Base-by-base conservation (phyloP, 306 rosid species). In the Dryas drummondii region DNA sequence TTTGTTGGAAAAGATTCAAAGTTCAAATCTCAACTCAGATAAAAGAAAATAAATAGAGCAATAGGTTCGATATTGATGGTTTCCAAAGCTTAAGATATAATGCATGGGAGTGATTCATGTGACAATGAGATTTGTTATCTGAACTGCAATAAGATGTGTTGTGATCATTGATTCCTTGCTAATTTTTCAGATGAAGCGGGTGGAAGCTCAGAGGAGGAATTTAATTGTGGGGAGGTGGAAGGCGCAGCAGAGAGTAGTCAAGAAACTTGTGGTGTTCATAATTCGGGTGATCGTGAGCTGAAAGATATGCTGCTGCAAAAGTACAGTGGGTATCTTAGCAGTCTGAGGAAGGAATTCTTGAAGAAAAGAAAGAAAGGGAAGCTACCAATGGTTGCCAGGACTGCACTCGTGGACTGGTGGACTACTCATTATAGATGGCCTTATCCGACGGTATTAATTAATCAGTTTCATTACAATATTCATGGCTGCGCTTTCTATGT, bases 371-470 rank as follows among this genome's bases (percentile, higher is more conserved):
- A 91, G 89, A 93, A 87, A 70, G 97, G 93, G 66, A 91, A 93
- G 86, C 87, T 93, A n/a, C 97, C 98, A 42, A 93, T 85, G 75
- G 92, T 87, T 74, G 97, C 98, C 66, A 91, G 86, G 75, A 76
- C 67, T 55, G 46, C 85, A 4, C 68, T 93, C 4, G 55, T 88
- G 66, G 78, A 88, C 12, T 93, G 98, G 97, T 91, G 97, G 98
- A 93, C 64, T 65, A 2, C 81, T 9, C 98, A 93, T 59, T 82
- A 80, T 75, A 84, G 88, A 75, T 93, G 98, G 97, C 98, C 98
- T 40, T 93, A 91, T 76, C 98, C 98, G 50, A 87, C 93, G 87
- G 98, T 93, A 87, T 80, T 32, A 42, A 2, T 3, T 44, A 45
- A 15, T 56, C n/a, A 7, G 13, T 11, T 44, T 4, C 12, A 3